Evolutionary conservation across 2,329 filamentous ascomycete species (phyloP).

Genomic region (Teratosphaeria destructans): DNA sequence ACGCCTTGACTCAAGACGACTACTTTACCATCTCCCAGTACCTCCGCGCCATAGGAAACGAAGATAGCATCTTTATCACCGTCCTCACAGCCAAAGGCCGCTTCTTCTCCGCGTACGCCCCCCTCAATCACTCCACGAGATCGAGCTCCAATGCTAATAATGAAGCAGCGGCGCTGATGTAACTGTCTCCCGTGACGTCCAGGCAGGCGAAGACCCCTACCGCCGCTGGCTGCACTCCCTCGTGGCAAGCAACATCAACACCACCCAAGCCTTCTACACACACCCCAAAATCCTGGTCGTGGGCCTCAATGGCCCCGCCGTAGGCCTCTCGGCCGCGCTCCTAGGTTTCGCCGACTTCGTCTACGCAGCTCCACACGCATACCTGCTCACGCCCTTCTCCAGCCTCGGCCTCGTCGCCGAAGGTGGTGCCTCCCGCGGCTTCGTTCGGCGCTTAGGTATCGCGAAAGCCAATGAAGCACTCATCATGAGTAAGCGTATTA

Average conservation of each 20-base stretch:
- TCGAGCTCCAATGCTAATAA: conserved; percentile 3
- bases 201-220: conserved; percentile 30
- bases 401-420: conserved; percentile 84
- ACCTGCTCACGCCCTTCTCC: conserved; percentile 82
- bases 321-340: conserved; percentile 80
- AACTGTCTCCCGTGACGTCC: conserved; percentile 33
- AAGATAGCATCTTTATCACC: conserved; percentile 74
- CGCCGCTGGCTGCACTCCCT: conserved; percentile 60
- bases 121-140: background rate
- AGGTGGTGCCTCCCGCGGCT: conserved; percentile 67
- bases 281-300: conserved; percentile 90
- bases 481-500: conserved; percentile 75
- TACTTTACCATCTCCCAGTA: conserved; percentile 70
- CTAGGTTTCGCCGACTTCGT: conserved; percentile 83
- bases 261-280: conserved; percentile 80
- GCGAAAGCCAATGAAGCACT: conserved; percentile 83
- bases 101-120: conserved; percentile 75
- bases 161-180: conserved; percentile 68
- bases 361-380: conserved; percentile 72
- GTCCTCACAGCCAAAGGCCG: conserved; percentile 71
- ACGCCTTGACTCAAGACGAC: conserved; percentile 59
- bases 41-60: conserved; percentile 65
- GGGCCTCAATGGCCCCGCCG: conserved; percentile 81
- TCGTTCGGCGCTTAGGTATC: conserved; percentile 66
- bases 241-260: conserved; percentile 77